phyloP scores from a whole-genome alignment of 2,329 filamentous ascomycete species.

The Fusarium circinatum region DNA sequence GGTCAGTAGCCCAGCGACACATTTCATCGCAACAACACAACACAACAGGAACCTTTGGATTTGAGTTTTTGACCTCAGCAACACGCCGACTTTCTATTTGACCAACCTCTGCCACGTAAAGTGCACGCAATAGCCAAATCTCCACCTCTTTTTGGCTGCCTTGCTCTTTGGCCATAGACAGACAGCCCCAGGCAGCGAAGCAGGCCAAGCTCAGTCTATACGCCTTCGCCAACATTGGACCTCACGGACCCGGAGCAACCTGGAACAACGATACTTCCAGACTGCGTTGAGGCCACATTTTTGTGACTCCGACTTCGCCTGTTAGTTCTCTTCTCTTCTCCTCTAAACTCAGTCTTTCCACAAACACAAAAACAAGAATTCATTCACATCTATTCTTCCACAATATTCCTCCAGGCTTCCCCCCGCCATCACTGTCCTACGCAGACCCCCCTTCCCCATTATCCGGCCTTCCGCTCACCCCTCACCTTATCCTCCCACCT shows the following conservation, averaged over 20 bases:
- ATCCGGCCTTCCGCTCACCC: slow-evolving; percentile 43
- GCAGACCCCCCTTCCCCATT: slow-evolving; percentile 40
- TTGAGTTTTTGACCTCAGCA: slow-evolving; percentile 23
- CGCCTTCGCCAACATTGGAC: slow-evolving; percentile 19
- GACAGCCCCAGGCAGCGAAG: slow-evolving; percentile 22
- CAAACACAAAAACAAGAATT: slow-evolving; percentile 10
- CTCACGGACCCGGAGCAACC: slow-evolving; percentile 26
- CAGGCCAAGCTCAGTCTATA: slow-evolving; percentile 28
- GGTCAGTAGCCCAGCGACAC: slow-evolving; percentile 5
- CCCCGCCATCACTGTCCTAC: slow-evolving; percentile 34
- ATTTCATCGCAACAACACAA: slow-evolving; percentile 2
- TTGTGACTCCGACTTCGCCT: slow-evolving; percentile 6
- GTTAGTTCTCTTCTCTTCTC: slow-evolving; percentile 31
- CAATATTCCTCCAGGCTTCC: slow-evolving; percentile 9
- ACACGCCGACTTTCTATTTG: slow-evolving; percentile 6
- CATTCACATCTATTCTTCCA: slow-evolving; percentile 8
- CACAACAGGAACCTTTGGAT: slow-evolving; percentile 10
- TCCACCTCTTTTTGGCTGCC: slow-evolving; percentile 19
- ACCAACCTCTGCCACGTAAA: slow-evolving; percentile 9
- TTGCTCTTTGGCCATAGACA: slow-evolving; percentile 11
- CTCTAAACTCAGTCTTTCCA: slow-evolving; percentile 4
- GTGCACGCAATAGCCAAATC: slow-evolving; percentile 7
- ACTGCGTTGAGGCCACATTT: slow-evolving; percentile 20
- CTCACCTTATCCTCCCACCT: slow-evolving; percentile 35
- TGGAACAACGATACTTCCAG: slow-evolving; percentile 32